Base-by-base conservation (phyloP, 179 eudicot species). In the Camellia oleifera region DNA sequence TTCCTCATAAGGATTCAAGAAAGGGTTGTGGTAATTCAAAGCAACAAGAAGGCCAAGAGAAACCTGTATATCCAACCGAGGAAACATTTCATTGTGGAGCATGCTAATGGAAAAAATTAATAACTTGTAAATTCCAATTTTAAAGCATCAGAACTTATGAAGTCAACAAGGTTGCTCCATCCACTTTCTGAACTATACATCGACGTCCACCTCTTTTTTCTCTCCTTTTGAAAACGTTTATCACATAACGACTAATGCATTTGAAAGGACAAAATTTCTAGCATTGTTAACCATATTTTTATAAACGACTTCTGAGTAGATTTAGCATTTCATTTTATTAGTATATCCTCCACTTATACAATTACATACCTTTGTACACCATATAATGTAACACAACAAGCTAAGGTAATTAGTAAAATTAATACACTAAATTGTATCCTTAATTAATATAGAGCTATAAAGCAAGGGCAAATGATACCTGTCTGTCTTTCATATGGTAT, bases 401-500 rank as follows among this genome's bases (percentile, higher is more conserved):
- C 9, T 3, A 69, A 69, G 54, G 53, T 46, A 44, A 67, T 67
- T 42, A 15, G 12, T 5, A 1, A 17, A 62, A 62, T 17, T 48
- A 48, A 48, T 50, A 68, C 10, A 68, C 72, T 68, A 68, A 52
- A 23, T 72, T 20, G 8, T 20, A 62, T 13, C 9, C 7, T 12
- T 11, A 17, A 44, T 20, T 64, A 15, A 50, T 69, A 69, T 7
- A 70, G 15, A 46, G 13, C 40, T 52, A 44, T 72, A 44, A 69
- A 70, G 18, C 15, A 23, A 50, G 1, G 42, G 40, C 56, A 65
- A 68, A n/a, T 18, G 57, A 50, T 2, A 93, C 99, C 95, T 92
- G 87, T 83, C 92, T 91, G 86, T 96, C 97, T 77, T 92, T 88
- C 99, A 96, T 96, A 85, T 96, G 98, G 85, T 94, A 96, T 77